Percentiles rank a stretch among this genome's conserved stretches.
These are phyloP conservation scores for Irpex sp. DNA, from an alignment of 1,284 basidiomycete genomes.

Conservation along the genomic window DNA sequence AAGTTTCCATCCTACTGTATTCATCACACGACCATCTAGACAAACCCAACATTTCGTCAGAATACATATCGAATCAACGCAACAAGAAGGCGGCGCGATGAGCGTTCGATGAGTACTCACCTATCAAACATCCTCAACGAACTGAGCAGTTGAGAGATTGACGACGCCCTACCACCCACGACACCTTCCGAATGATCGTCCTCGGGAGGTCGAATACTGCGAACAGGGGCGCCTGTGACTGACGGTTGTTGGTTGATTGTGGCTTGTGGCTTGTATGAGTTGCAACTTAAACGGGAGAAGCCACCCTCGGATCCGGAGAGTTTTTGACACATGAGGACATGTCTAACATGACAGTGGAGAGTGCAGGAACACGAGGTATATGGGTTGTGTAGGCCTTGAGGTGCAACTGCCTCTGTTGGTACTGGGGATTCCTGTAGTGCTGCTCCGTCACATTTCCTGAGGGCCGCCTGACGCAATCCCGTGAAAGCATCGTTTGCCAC, in stretches of 20 bases:
- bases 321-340: neutral
- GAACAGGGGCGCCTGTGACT: neutral
- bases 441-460: too few species aligned
- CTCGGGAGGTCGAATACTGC: neutral
- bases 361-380: neutral
- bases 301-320: neutral
- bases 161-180: neutral
- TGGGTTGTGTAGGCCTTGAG: too few species aligned
- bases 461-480: too few species aligned
- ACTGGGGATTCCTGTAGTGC: too few species aligned
- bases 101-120: neutral
- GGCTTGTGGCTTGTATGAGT: neutral
- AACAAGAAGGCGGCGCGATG: neutral
- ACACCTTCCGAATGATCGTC: neutral
- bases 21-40: too few species aligned
- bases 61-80: neutral
- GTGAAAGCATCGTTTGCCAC: neutral
- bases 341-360: neutral
- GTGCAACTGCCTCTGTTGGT: too few species aligned
- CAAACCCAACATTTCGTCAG: too few species aligned
- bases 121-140: neutral
- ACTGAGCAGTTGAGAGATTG: neutral
- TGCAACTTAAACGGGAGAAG: neutral
- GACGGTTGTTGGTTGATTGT: neutral
- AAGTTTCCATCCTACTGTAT: neutral